phyloP scores from a whole-genome alignment of 805 yeast species.

The Candida koratica region DNA sequence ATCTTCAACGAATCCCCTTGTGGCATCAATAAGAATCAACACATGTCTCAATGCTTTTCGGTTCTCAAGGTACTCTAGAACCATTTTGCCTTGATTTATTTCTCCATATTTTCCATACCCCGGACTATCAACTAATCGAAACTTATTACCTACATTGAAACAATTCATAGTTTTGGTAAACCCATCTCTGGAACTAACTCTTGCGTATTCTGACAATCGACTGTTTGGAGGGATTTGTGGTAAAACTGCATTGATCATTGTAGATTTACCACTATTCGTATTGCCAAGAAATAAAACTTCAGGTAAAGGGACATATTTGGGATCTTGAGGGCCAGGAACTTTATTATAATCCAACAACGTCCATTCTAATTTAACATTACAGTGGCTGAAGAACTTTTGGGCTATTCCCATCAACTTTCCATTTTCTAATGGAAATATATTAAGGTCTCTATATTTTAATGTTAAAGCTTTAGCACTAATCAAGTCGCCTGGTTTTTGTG shows the following conservation, averaged over 20 bases:
- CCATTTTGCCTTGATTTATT: conserved; percentile 63
- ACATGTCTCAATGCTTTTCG: conserved; percentile 54
- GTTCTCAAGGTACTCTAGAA: conserved; percentile 55
- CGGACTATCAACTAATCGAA: conserved; percentile 79
- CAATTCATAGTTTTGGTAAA: conserved; percentile 64
- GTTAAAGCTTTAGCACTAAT: conserved; percentile 25
- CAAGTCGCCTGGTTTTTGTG: too few species aligned
- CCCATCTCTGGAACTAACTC: conserved; percentile 52
- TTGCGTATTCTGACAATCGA: conserved; percentile 14
- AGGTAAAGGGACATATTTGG: conserved; percentile 41
- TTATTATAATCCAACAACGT: conserved; percentile 47
- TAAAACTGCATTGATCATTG: conserved; percentile 61
- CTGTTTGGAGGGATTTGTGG: conserved; percentile 26
- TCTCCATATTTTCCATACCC: conserved; percentile 82
- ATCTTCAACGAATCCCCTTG: conserved; percentile 53
- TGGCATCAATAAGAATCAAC: conserved; percentile 59
- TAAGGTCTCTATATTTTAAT: conserved; percentile 18
- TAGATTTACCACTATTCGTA: conserved; percentile 84
- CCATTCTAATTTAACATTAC: conserved; percentile 56
- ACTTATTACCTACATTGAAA: conserved; percentile 58
- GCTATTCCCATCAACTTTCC: conserved; percentile 17
- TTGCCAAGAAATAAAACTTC: conserved; percentile 76
- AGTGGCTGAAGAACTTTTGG: conserved; percentile 40
- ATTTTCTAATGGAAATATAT: conserved; percentile 11
- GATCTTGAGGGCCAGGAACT: conserved; percentile 44